Evolutionary conservation across 257 asterid species (phyloP).

Genomic region (Forsythia suspensa): DNA sequence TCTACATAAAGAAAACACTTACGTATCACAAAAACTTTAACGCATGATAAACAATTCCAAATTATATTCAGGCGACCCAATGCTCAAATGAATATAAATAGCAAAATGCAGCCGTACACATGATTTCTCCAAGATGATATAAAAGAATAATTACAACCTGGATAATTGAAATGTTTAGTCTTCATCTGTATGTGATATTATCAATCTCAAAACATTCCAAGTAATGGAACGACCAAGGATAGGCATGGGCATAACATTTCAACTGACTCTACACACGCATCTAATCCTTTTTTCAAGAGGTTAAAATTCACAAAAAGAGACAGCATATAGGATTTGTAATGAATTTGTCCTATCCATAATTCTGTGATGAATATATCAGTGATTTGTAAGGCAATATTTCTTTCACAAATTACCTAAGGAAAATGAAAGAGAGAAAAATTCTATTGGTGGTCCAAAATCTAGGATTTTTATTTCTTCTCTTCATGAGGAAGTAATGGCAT

Average conservation of each 20-base stretch:
- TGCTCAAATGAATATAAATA: not conserved
- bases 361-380: no score
- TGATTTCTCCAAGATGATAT: conserved; percentile 9
- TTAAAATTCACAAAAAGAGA: no score
- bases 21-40: not conserved
- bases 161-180: not conserved
- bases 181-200: not conserved
- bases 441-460: no score
- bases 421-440: no score
- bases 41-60: not conserved
- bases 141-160: not conserved
- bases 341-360: no score
- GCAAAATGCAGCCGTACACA: not conserved
- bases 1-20: not conserved
- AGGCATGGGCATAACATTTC: not conserved
- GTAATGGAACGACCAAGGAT: not conserved
- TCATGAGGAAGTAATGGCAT: not conserved
- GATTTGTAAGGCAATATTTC: no score
- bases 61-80: not conserved
- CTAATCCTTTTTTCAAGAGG: no score
- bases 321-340: no score
- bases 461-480: not conserved
- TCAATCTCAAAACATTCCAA: not conserved
- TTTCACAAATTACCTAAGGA: no score
- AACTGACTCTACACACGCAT: not conserved